Evolutionary conservation across 1,139 yeast species (phyloP).

Genomic region (Yarrowia galli): DNA sequence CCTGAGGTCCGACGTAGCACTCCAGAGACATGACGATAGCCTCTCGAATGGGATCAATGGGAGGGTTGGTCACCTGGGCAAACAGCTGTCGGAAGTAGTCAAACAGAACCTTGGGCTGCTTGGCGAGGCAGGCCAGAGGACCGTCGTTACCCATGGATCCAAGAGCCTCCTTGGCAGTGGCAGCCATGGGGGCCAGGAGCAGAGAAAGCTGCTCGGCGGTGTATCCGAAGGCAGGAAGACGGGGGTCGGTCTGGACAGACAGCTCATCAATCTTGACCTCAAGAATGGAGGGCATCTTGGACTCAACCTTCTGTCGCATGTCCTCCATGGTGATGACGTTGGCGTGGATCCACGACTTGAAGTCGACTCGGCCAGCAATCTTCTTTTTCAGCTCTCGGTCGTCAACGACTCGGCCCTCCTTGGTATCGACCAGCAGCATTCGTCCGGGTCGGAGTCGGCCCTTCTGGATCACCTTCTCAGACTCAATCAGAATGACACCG

Average conservation of each 20-base stretch:
- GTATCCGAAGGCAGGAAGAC: slow-evolving; percentile 87
- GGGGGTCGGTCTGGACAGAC: slow-evolving; percentile 77
- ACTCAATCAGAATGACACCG: slow-evolving; percentile 90
- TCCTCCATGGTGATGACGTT: slow-evolving; percentile 86
- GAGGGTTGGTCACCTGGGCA: slow-evolving; percentile 99
- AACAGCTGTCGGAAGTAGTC: slow-evolving; percentile 96
- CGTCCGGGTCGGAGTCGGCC: slow-evolving; percentile 97
- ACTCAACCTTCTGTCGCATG: slow-evolving; percentile 63
- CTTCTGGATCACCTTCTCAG: slow-evolving; percentile 82
- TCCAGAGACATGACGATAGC: slow-evolving; percentile 96
- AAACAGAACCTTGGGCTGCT: slow-evolving; percentile 87
- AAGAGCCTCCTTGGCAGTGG: slow-evolving; percentile 88
- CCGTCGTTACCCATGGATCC: slow-evolving; percentile 99
- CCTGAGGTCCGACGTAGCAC: slow-evolving; percentile 97
- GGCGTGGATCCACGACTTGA: slow-evolving; percentile 90
- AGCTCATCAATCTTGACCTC: slow-evolving; percentile 51
- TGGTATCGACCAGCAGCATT: slow-evolving; percentile 93
- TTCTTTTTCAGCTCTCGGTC: slow-evolving; percentile 83
- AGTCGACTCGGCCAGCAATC: slow-evolving; percentile 87
- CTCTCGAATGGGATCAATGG: slow-evolving; percentile 97
- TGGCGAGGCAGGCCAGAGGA: slow-evolving; percentile 94
- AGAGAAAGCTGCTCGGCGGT: slow-evolving; percentile 88
- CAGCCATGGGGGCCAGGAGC: slow-evolving; percentile 91
- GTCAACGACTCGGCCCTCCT: slow-evolving; percentile 91
- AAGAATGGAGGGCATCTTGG: slow-evolving; percentile 53